phyloP scores from a whole-genome alignment of 768 basidiomycete genomes.

The Clitopilus passeckerianus region DNA sequence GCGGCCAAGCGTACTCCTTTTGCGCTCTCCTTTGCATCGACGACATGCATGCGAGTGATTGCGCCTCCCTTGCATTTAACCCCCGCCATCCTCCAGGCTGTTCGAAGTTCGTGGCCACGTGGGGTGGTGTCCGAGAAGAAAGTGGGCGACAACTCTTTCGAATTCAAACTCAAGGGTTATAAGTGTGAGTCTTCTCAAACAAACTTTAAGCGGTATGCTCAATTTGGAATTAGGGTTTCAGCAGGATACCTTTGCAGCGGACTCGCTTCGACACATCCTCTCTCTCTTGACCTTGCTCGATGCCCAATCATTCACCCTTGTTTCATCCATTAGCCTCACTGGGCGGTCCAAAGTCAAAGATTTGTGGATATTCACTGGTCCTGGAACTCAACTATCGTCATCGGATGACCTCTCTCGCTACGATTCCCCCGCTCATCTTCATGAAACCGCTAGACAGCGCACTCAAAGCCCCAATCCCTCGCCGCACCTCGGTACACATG shows the following conservation, averaged over 20 bases:
- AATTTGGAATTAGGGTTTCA: slow-evolving; percentile 54
- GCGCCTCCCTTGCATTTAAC: slow-evolving; percentile 72
- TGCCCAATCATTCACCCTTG: slow-evolving; percentile 59
- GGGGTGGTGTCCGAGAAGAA: slow-evolving; percentile 78
- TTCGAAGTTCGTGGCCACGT: slow-evolving; percentile 73
- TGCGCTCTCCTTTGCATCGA: slow-evolving; percentile 68
- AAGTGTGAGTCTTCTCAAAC: slow-evolving; percentile 45
- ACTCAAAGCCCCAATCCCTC: slow-evolving; percentile 9
- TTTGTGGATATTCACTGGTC: slow-evolving; percentile 72
- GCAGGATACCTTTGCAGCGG: slow-evolving; percentile 68
- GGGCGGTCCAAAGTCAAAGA: slow-evolving; percentile 71
- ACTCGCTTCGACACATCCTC: slow-evolving; percentile 70
- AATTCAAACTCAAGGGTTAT: slow-evolving; percentile 81
- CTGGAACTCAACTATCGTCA: slow-evolving; percentile 22
- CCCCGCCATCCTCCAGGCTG: slow-evolving; percentile 77
- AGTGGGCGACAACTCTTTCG: slow-evolving; percentile 63
- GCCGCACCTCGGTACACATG: slow-evolving; percentile 6
- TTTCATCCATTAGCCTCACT: slow-evolving; percentile 69
- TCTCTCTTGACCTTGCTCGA: slow-evolving; percentile 64
- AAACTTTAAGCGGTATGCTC: slow-evolving; percentile 4
- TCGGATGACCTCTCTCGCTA: slow-evolving; percentile 21
- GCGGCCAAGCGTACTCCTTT: slow-evolving; percentile 43
- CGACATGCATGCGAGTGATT: slow-evolving; percentile 67
- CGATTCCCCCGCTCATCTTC: slow-evolving; percentile 24
- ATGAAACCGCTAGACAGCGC: slow-evolving; percentile 3